Conservation (phyloP, 495 filamentous ascomycete species). For the Daldinia bambusicola region DNA sequence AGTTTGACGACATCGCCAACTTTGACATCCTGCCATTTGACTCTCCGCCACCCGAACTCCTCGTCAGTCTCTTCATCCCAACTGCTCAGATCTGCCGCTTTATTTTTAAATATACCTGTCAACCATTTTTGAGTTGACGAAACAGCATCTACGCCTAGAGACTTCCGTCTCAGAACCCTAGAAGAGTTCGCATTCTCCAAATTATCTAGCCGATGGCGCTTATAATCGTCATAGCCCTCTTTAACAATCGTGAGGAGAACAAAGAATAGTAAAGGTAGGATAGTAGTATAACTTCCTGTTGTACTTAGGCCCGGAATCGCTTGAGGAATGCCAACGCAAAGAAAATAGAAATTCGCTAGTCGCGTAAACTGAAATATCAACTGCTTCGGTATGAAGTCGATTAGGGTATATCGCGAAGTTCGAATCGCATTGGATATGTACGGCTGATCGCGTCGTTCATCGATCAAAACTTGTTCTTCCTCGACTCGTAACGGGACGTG, state of each 20-base stretch:
- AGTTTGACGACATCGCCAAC: slow-evolving; percentile 87
- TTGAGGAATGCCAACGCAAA: slow-evolving; percentile 86
- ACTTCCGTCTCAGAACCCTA: slow-evolving; percentile 60
- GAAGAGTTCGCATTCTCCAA: slow-evolving; percentile 80
- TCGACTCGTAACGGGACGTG: slow-evolving; percentile 72
- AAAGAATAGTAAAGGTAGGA: slow-evolving; percentile 83
- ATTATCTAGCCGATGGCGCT: slow-evolving; percentile 84
- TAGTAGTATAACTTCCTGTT: slow-evolving; percentile 88
- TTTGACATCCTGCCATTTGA: slow-evolving; percentile 81
- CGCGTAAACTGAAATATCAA: slow-evolving; percentile 91
- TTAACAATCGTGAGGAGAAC: slow-evolving; percentile 88
- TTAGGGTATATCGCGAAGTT: slow-evolving; percentile 84
- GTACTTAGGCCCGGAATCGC: slow-evolving; percentile 90
- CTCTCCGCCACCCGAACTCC: slow-evolving; percentile 64
- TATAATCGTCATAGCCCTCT: slow-evolving; percentile 89
- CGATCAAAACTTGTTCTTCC: slow-evolving; percentile 65
- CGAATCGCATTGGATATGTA: slow-evolving; percentile 84
- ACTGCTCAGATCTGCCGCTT: slow-evolving; percentile 5
- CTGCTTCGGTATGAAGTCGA: slow-evolving; percentile 89
- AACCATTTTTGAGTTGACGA: slow-evolving; percentile 38
- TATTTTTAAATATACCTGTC: slow-evolving; percentile 12
- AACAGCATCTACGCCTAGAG: not conserved
- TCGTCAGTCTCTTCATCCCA: slow-evolving; percentile 40
- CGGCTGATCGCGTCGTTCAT: slow-evolving; percentile 77
- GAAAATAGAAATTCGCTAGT: slow-evolving; percentile 90